Evolutionary conservation across 2,329 filamentous ascomycete species (phyloP).

Genomic region (Parasarocladium wereldwijsianum): DNA sequence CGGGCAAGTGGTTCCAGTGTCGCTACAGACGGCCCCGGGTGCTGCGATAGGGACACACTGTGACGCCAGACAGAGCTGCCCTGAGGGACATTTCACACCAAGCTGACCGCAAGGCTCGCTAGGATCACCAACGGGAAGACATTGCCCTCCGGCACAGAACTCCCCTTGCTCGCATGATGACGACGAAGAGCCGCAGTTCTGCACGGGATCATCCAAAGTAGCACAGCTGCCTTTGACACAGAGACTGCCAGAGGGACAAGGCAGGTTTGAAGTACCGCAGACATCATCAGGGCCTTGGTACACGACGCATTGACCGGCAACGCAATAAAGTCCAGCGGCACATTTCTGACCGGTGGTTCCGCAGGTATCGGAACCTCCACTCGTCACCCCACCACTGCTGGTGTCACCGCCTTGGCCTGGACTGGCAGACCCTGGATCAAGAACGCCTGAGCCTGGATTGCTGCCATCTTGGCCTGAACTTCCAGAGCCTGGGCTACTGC

Average conservation of each 20-base stretch:
- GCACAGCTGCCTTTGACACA: not conserved
- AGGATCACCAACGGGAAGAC: slow-evolving; percentile 2
- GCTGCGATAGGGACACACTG: slow-evolving; percentile 2
- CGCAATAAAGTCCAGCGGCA: slow-evolving; percentile 1
- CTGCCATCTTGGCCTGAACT: too few relatives aligned
- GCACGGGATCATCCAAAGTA: not conserved
- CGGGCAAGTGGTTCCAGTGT: not conserved
- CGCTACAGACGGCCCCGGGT: not conserved
- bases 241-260: slow-evolving; percentile 1
- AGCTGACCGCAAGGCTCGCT: not conserved
- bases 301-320: not conserved
- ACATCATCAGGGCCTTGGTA: slow-evolving; percentile 1
- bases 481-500: too few relatives aligned
- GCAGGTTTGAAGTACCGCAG: slow-evolving; percentile 1
- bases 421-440: too few relatives aligned
- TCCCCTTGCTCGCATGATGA: not conserved
- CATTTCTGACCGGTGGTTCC: not conserved
- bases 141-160: slow-evolving; percentile 1
- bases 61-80: slow-evolving; percentile 2
- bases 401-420: too few relatives aligned
- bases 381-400: too few relatives aligned
- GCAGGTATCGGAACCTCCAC: too few relatives aligned
- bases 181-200: slow-evolving; percentile 2
- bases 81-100: not conserved
- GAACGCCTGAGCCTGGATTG: too few relatives aligned